Conservation (phyloP, 495 filamentous ascomycete species). For the Neurospora sp. region DNA sequence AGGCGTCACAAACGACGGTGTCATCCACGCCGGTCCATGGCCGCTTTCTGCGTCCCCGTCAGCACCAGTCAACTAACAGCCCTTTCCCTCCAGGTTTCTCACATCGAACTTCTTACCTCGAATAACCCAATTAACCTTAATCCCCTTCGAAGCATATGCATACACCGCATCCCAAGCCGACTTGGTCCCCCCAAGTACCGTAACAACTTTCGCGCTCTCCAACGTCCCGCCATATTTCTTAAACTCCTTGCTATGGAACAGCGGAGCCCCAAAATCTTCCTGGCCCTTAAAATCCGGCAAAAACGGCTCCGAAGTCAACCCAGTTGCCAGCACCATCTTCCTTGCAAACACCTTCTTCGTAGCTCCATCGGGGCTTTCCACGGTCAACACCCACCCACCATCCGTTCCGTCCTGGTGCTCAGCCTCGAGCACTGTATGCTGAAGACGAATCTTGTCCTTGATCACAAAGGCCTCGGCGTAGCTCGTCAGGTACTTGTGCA, state of each 20-base stretch:
- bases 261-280: slow-evolving; percentile 33
- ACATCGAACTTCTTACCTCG: slow-evolving; percentile 32
- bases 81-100: not conserved
- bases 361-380: slow-evolving; percentile 5
- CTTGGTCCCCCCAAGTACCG: slow-evolving; percentile 64
- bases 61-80: not conserved
- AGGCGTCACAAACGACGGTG: slow-evolving; percentile 41
- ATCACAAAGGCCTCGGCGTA: slow-evolving; percentile 54
- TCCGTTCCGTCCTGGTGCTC: slow-evolving; percentile 29
- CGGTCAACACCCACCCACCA: slow-evolving; percentile 33
- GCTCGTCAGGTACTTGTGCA: slow-evolving; percentile 55
- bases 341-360: slow-evolving; percentile 15
- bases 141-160: slow-evolving; percentile 50
- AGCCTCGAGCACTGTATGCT: slow-evolving; percentile 41
- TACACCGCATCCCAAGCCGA: slow-evolving; percentile 72
- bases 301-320: slow-evolving; percentile 29
- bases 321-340: slow-evolving; percentile 29
- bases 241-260: slow-evolving; percentile 58
- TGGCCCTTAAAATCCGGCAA: slow-evolving; percentile 28
- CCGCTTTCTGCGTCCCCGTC: slow-evolving; percentile 41
- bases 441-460: slow-evolving; percentile 40
- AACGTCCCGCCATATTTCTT: slow-evolving; percentile 16
- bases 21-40: slow-evolving; percentile 65
- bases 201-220: slow-evolving; percentile 31
- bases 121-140: slow-evolving; percentile 70